phyloP scores from a whole-genome alignment of 2,329 filamentous ascomycete species.

The Whalleya microplaca region DNA sequence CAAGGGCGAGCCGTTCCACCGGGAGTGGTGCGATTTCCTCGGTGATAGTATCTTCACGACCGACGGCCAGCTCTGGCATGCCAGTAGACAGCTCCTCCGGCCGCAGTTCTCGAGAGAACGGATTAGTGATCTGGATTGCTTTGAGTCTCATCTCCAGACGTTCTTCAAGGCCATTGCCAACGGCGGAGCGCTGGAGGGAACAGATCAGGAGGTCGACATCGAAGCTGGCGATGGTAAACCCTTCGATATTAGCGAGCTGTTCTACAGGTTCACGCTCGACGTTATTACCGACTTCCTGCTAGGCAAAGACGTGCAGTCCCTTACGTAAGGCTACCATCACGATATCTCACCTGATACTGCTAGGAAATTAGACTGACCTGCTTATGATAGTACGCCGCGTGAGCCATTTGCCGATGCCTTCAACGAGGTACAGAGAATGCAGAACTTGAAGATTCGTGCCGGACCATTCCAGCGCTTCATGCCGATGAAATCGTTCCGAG shows the following conservation, averaged over 20 bases:
- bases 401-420: conserved; percentile 81
- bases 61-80: conserved; percentile 79
- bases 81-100: conserved; percentile 77
- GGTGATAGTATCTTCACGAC: conserved; percentile 80
- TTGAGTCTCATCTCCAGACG: conserved; percentile 77
- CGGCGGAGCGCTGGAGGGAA: conserved; percentile 59
- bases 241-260: conserved; percentile 74
- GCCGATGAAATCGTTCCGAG: conserved; percentile 66
- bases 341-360: neutral
- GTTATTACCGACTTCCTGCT: conserved; percentile 86
- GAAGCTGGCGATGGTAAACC: conserved; percentile 62
- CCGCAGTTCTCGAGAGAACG: conserved; percentile 88
- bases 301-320: conserved; percentile 70
- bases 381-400: conserved; percentile 51
- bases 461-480: conserved; percentile 66
- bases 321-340: conserved; percentile 46
- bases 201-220: conserved; percentile 66
- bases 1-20: conserved; percentile 76
- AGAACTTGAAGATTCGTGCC: conserved; percentile 67
- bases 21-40: conserved; percentile 75
- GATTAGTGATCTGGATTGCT: conserved; percentile 78
- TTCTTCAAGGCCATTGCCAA: conserved; percentile 71
- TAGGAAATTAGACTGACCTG: neutral
- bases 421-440: conserved; percentile 74
- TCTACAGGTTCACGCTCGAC: conserved; percentile 86